Percentiles rank a stretch among this genome's conserved stretches.
Conservation (phyloP, 2,329 filamentous ascomycete species). For the Paracorniculantispora psalliotae region DNA sequence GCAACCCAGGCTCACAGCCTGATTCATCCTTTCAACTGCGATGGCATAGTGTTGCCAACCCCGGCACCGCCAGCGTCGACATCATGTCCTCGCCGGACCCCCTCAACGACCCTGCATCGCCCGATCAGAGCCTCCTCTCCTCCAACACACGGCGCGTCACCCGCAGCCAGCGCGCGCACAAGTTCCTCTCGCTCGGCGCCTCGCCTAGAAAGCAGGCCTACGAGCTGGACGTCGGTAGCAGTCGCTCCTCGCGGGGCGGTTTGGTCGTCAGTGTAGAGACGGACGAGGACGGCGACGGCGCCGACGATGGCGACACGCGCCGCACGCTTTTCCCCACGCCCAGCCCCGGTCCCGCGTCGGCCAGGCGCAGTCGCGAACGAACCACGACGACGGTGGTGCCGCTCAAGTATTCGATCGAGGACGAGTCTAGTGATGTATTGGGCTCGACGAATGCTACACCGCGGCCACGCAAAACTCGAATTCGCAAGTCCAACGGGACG, state of each 20-base stretch:
- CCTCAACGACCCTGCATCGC: slow-evolving; percentile 37
- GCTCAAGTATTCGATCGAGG: slow-evolving; percentile 38
- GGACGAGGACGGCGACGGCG: slow-evolving; percentile 32
- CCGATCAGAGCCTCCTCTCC: slow-evolving; percentile 26
- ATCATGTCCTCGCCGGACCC: slow-evolving; percentile 49
- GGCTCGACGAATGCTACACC: slow-evolving; percentile 29
- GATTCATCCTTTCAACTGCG: slow-evolving; percentile 27
- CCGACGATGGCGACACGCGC: slow-evolving; percentile 27
- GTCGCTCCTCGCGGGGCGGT: slow-evolving; percentile 44
- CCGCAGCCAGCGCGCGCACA: slow-evolving; percentile 37
- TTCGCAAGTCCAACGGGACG: slow-evolving; percentile 47
- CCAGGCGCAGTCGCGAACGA: slow-evolving; percentile 27
- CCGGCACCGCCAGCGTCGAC: slow-evolving; percentile 35
- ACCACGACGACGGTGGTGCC: slow-evolving; percentile 49
- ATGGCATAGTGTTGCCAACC: slow-evolving; percentile 32
- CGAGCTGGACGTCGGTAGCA: slow-evolving; percentile 50
- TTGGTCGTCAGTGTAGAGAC: slow-evolving; percentile 54
- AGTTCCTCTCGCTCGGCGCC: slow-evolving; percentile 31
- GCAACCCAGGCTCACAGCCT: slow-evolving; percentile 12
- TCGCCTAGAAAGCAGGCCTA: slow-evolving; percentile 55
- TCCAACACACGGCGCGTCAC: slow-evolving; percentile 38
- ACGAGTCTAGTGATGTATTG: slow-evolving; percentile 30
- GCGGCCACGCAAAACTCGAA: slow-evolving; percentile 41
- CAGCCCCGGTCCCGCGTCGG: slow-evolving; percentile 34
- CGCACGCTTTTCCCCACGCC: slow-evolving; percentile 41